Base-by-base conservation (phyloP, 495 filamentous ascomycete species). In the Penicillium waksmanii region DNA sequence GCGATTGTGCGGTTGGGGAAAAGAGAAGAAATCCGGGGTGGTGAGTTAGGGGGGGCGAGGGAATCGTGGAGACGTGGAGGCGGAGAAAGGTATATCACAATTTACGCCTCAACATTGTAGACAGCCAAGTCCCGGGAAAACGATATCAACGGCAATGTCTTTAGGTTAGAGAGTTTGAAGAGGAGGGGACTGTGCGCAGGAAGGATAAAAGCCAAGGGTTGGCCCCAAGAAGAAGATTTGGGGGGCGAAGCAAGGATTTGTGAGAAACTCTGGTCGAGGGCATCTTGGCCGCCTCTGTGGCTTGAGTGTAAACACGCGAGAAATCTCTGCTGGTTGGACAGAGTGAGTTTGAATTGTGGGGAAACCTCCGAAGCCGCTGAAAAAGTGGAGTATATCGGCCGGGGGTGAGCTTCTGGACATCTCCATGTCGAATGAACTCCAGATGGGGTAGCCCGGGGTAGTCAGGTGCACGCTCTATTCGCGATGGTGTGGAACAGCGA, bases 41-140 rank as follows among this genome's bases (percentile, higher is more conserved):
- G 31, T 19, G 15, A n/a, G 34, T 12, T 34, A 31, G 42, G 23
- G 58, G 57, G 62, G 48, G 54, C 9, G 40, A 53, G 27, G 34
- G 53, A 44, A 38, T 36, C 43, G 51, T 64, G 68, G 61, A 57
- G 63, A 64, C 57, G 55, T 46, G 57, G 58, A 66, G 61, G 66
- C 69, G 66, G 69, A 71, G 66, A 71, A 71, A 56, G 19, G 60
- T 60, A 69, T 68, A 71, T 44, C 58, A 34, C 58, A 55, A 35
- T 55, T 51, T 25, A 48, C 18, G 18, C 34, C 47, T 59, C 44
- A n/a, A 17, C 8, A 17, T 5, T 9, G 17, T n/a, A 18, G 8
- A 17, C 5, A 10, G 42, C 42, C 42, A 44, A 44, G 42, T 17
- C 17, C 42, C 42, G 65, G 65, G 51, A 67, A 67, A 67, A 67